A percentile compares a stretch with the other conserved stretches of the same genome.
Evolutionary conservation across 1,284 basidiomycete species (phyloP).

Genomic region (Sphagnurus paluster): DNA sequence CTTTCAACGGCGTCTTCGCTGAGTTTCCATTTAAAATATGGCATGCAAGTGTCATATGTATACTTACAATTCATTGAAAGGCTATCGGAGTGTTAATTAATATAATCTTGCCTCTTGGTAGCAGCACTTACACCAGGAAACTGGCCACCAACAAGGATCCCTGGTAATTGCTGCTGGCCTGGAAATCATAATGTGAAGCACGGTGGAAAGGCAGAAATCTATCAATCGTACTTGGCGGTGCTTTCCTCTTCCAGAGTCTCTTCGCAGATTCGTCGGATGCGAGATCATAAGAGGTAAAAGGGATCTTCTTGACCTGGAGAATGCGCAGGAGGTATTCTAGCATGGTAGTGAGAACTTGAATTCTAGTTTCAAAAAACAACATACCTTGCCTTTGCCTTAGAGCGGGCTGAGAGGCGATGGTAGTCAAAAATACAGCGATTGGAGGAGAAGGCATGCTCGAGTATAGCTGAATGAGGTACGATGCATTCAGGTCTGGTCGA

Average conservation of each 20-base stretch:
- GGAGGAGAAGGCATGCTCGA: conserved; percentile 70
- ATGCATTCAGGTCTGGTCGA: neutral
- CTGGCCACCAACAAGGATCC: conserved; percentile 71
- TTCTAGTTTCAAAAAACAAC: conserved; percentile 1
- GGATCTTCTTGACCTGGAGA: conserved; percentile 80
- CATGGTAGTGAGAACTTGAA: neutral
- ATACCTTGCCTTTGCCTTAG: conserved; percentile 73
- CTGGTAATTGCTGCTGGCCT: conserved; percentile 81
- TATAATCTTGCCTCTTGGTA: neutral
- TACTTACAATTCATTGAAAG: conserved; percentile 39
- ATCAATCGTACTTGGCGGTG: conserved; percentile 51
- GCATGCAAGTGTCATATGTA: neutral
- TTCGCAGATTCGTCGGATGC: conserved; percentile 78
- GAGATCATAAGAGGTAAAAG: conserved; percentile 77
- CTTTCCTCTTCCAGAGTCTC: conserved; percentile 75
- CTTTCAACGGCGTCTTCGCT: conserved; percentile 83
- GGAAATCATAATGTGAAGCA: conserved; percentile 11
- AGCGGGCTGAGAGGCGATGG: conserved; percentile 76
- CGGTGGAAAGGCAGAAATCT: neutral
- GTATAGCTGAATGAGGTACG: neutral
- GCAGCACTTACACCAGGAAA: conserved; percentile 45
- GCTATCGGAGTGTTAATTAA: conserved; percentile 20
- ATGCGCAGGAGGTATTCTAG: conserved; percentile 74
- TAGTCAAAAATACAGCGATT: conserved; percentile 80
- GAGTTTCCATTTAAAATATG: conserved; percentile 7